Percentiles rank a stretch among this genome's conserved stretches.
Conservation (phyloP, 306 rosid species). For the Dicorynia guianensis region DNA sequence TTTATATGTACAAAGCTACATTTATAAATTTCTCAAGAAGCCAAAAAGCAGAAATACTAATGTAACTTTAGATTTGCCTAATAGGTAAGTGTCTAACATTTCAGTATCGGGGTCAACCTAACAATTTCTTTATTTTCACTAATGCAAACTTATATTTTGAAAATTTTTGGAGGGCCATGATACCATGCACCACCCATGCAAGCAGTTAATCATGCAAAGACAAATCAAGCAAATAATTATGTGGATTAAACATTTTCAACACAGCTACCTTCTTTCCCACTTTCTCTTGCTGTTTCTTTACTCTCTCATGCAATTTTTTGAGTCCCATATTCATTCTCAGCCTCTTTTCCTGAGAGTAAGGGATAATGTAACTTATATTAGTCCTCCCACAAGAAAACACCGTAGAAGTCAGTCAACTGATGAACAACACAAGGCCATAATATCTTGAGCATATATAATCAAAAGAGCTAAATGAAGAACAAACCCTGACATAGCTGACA, state of each 20-base stretch:
- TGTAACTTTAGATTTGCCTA: too few species aligned
- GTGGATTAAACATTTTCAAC: conserved; percentile 18
- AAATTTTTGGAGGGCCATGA: too few species aligned
- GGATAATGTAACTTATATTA: conserved; percentile 31
- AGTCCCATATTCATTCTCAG: conserved; percentile 88
- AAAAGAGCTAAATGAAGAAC: conserved; percentile 39
- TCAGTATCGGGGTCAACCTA: too few species aligned
- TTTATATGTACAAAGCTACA: too few species aligned
- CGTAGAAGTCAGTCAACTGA: conserved; percentile 17
- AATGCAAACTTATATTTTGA: too few species aligned
- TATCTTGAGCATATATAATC: conserved; percentile 1
- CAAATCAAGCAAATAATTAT: conserved; percentile 28
- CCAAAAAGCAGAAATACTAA: too few species aligned
- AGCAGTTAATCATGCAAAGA: conserved; percentile 5
- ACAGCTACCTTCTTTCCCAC: conserved; percentile 82
- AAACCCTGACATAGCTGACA: conserved; percentile 96
- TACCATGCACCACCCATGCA: background rate
- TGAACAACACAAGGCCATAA: conserved; percentile 27
- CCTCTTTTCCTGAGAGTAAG: conserved; percentile 77
- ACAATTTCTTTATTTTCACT: too few species aligned
- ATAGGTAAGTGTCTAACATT: too few species aligned
- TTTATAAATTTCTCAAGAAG: too few species aligned
- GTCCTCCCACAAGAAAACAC: conserved; percentile 13
- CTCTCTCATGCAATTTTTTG: conserved; percentile 87
- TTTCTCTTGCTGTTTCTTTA: conserved; percentile 86